Conservation (phyloP, 768 basidiomycete species). For the Omphalotus guepiniiformis region DNA sequence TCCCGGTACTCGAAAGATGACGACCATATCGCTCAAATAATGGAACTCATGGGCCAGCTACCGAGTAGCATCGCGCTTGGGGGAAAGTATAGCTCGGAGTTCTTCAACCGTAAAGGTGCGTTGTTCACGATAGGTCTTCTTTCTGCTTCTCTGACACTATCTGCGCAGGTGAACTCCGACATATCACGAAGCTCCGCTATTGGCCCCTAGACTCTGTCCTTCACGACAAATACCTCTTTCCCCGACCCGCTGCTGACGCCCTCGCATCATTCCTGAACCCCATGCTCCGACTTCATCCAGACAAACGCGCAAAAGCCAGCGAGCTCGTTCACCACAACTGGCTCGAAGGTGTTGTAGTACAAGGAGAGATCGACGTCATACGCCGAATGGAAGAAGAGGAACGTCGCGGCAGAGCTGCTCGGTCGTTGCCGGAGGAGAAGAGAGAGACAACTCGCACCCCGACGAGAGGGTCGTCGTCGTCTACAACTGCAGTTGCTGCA, state of each 20-base stretch:
- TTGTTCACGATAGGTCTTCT: constrained; percentile 5
- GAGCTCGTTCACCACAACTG: constrained; percentile 85
- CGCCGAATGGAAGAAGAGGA: constrained; percentile 58
- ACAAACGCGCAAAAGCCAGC: constrained; percentile 82
- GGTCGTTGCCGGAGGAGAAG: constrained; percentile 61
- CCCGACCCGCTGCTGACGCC: constrained; percentile 72
- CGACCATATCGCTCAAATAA: constrained; percentile 96
- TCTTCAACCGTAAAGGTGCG: constrained; percentile 93
- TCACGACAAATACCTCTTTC: constrained; percentile 95
- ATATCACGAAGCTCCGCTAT: constrained; percentile 90
- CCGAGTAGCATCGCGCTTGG: constrained; percentile 78
- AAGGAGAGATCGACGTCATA: constrained; percentile 81
- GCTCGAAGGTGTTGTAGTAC: constrained; percentile 81
- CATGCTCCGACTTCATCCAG: constrained; percentile 86
- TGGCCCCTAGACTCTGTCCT: constrained; percentile 83
- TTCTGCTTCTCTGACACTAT: not conserved
- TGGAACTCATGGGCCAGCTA: constrained; percentile 91
- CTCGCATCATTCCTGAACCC: constrained; percentile 80
- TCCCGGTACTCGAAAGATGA: constrained; percentile 95
- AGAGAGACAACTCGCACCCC: constrained; percentile 37
- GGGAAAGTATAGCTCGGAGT: constrained; percentile 91
- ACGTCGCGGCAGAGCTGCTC: constrained; percentile 45
- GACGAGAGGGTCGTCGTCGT: constrained; percentile 61
- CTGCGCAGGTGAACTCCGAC: constrained; percentile 68
- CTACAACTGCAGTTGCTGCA: constrained; percentile 19